Evolutionary conservation across 2,329 filamentous ascomycete genomes (phyloP), one percentile per base, ranked within the genome.

Genomic region (Hypoxylon sp.): DNA sequence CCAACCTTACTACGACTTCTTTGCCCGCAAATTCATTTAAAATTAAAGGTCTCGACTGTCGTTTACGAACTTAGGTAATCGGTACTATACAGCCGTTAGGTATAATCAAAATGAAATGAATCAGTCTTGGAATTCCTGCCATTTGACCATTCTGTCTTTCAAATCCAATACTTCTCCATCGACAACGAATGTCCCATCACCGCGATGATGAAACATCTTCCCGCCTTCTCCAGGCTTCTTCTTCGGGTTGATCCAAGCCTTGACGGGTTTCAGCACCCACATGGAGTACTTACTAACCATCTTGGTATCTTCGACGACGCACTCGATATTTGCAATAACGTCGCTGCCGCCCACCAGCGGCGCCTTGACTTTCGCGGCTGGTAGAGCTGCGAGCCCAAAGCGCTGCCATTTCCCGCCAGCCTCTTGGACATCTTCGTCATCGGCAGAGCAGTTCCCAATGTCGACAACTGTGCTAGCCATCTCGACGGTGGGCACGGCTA

Each of bases 161-260:
- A 78, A 68, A 67, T 78, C 71, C 37, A 78, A 43, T 6, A 77
- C 54, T 14, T 75, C 73, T 12, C 76, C 77, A 47, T 78, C 77
- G 30, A 75, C 69, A 25, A 74, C 73, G 57, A 78, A 77, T 0
- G 74, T 73, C 41, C 76, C 77, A 53, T 78, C 72, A 9, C 76
- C 76, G 47, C 75, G 76, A 65, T 78, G 76, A 68, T 78, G 77
- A 53, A 78, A 75, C 76, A 78, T 78, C 67, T 65, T 74, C 43
- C 71, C 74, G 30, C 71, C 74, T 19, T 74, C 71, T 3, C 68
- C 68, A 12, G 73, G 72, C 51, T 70, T 72, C 60, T 67, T 71
- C 1, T 66, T 57, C 50, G 73, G 73, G 58, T 74, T 74, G 54
- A 74, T 70, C 76, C 77, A 78, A 23, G 75, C 76, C 54, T 73